These are phyloP conservation scores for Pleurotus salmoneostramineus DNA, from an alignment of 768 basidiomycete genomes.

Conservation along the genomic window DNA sequence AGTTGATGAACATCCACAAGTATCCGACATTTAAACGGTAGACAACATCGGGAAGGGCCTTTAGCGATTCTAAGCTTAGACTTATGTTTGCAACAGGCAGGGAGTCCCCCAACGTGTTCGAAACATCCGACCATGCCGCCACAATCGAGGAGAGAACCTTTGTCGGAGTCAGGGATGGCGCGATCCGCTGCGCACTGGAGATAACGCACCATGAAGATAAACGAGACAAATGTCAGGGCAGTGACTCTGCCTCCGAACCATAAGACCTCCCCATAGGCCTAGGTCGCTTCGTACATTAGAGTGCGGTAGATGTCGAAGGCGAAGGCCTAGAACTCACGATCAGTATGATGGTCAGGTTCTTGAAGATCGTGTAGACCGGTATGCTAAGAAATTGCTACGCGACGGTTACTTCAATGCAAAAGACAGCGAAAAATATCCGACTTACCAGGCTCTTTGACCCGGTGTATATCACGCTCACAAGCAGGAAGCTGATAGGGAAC, in stretches of 20 bases:
- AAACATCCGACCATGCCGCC: constrained; percentile 94
- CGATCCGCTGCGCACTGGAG: background rate
- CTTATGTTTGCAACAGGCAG: constrained; percentile 29
- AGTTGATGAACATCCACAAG: constrained; percentile 95
- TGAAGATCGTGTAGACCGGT: constrained; percentile 98
- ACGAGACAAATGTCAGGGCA: constrained; percentile 81
- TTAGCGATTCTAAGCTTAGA: constrained; percentile 28
- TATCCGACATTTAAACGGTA: constrained; percentile 73
- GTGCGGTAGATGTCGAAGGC: background rate
- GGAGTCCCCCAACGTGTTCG: constrained; percentile 34
- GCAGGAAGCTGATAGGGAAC: constrained; percentile 91
- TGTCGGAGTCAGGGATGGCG: background rate
- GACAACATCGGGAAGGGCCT: constrained; percentile 42
- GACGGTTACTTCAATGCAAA: background rate
- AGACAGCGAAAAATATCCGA: constrained; percentile 10
- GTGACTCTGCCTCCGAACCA: constrained; percentile 95
- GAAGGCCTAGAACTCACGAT: constrained; percentile 55
- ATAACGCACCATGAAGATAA: constrained; percentile 79
- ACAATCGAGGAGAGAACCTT: constrained; percentile 91
- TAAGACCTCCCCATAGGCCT: constrained; percentile 97
- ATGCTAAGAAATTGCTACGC: constrained; percentile 92
- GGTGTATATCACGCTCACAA: constrained; percentile 95
- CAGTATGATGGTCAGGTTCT: constrained; percentile 98
- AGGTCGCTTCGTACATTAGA: constrained; percentile 3
- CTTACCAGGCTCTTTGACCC: constrained; percentile 95